Evolutionary conservation across 2,329 filamentous ascomycete species (phyloP), one percentile per base, ranked within the genome.

Genomic region (Hansfordia pulvinata): DNA sequence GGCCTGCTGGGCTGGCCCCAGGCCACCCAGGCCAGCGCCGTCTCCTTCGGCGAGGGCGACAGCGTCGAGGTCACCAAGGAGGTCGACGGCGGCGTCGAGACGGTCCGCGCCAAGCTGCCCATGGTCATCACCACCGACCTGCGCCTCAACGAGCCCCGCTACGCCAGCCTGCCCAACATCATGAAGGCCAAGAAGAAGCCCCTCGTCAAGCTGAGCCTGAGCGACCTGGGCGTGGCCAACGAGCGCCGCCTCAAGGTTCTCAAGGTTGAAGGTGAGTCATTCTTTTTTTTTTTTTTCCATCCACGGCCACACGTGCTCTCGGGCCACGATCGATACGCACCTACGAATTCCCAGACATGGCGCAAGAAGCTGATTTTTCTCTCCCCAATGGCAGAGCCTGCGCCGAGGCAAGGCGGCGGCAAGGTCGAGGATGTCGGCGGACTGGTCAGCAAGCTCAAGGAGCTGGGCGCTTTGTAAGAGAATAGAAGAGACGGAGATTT

Each of bases 121-220:
- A 76, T 96, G 75, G 62, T 98, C 27, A 81, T 98, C 42, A 98
- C 90, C 34, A 93, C 90, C 35, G 90, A 98, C 62, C 54, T 98
- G 58, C 64, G 90, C 27, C 61, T 98, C 52, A 98, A 98, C 49
- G 84, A 92, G 69, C 90, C 90, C 32, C 66, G 90, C 37, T 98
- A 93, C 53, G 90, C 88, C 13, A 93, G 75, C 55, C 54, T 98
- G 69, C 88, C 86, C 26, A 96, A 96, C 52, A 96, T 98, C 39
- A 98, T 98, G 90, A 98, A 96, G 77, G 90, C 90, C 28, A 98
- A 98, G 80, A 98, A 96, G 81, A 98, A 98, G 79, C 82, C 82
- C 47, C 49, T 98, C 42, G 84, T 90, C 46, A 96, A 94, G 78
- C 79, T 84, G 68, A 83, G 69, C 38, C 53, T 94, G 51, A 68